Evolutionary conservation across 768 basidiomycete species (phyloP), one percentile per base, ranked within the genome.

Genomic region (Ephemerocybe angulata): DNA sequence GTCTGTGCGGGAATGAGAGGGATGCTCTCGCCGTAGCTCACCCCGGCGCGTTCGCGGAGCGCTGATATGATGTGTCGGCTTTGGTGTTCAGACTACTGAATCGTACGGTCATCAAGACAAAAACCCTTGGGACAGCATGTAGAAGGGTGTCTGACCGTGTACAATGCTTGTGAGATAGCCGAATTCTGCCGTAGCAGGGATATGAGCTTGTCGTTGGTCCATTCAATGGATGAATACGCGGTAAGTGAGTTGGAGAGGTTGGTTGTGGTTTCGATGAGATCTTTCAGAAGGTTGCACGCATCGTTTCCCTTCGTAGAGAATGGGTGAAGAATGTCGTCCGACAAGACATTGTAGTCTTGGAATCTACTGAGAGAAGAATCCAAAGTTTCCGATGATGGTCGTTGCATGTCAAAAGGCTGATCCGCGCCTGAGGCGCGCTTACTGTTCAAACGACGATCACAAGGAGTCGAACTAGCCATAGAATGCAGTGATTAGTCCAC

Each of bases 101-200:
- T 42, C 44, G 59, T 61, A 63, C 35, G 62, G 61, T 55, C 35
- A 52, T 27, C 53, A 49, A 44, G 38, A 28, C 22, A 43, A 24
- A 35, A 49, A 22, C 46, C 13, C 35, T 1, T 22, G 11, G 17
- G 15, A 53, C 56, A 60, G 58, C 44, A 49, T 44, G 58, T 57
- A 44, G 50, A n/a, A n/a, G n/a, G n/a, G n/a, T 48, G 53, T 57
- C 78, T 76, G 67, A 86, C 84, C 58, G 73, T 68, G 59, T 80
- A 73, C 24, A 83, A 69, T n/a, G 80, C 69, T 58, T 81, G 73
- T 21, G 77, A 75, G 13, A 84, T 77, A 15, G 68, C 60, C 0
- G 85, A 76, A 57, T 85, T 79, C 63, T 90, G 85, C 27, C 85
- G 81, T 61, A 88, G 72, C 24, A 84, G 74, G 15, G 87, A 87